Conservation (phyloP, 2,329 filamentous ascomycete genomes). For the Ascochyta fabae region DNA sequence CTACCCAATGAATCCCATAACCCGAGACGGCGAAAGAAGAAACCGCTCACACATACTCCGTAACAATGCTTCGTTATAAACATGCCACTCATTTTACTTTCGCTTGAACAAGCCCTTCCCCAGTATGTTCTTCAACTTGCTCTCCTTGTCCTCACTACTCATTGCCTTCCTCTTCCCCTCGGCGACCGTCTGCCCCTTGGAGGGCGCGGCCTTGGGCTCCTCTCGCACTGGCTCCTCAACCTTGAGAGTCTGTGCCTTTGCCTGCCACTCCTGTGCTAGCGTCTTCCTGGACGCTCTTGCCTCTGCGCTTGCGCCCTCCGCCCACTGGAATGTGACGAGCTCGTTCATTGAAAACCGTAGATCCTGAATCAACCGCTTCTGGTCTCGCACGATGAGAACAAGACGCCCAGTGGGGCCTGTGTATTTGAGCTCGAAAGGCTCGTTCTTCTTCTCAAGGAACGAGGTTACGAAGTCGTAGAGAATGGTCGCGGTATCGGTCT, state of each 20-base stretch:
- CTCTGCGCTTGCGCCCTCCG: slow-evolving; percentile 64
- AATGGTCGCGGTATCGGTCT: slow-evolving; percentile 70
- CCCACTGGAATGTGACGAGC: slow-evolving; percentile 79
- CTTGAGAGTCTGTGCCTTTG: slow-evolving; percentile 70
- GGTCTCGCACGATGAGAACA: slow-evolving; percentile 52
- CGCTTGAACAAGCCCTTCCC: slow-evolving; percentile 46
- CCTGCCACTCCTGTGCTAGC: slow-evolving; percentile 64
- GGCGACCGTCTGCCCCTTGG: slow-evolving; percentile 25
- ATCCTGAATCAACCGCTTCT: slow-evolving; percentile 70
- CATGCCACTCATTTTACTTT: slow-evolving; percentile 18
- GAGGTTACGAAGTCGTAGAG: slow-evolving; percentile 77
- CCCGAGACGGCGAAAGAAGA: not conserved
- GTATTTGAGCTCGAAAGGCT: slow-evolving; percentile 76
- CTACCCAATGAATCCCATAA: no score
- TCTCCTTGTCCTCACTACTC: slow-evolving; percentile 48
- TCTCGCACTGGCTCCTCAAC: slow-evolving; percentile 60
- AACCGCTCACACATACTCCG: not conserved
- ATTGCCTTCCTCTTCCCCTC: slow-evolving; percentile 44
- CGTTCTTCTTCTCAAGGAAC: slow-evolving; percentile 69
- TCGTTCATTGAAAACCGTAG: slow-evolving; percentile 74
- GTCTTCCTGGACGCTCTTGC: slow-evolving; percentile 62
- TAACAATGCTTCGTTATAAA: not conserved
- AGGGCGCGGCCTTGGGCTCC: slow-evolving; percentile 7
- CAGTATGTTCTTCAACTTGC: slow-evolving; percentile 49
- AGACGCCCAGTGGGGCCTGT: slow-evolving; percentile 61